Evolutionary conservation across 371 early-diverging fungal species (phyloP), one percentile per base, ranked within the genome.

Genomic region (Mortierella sp.): DNA sequence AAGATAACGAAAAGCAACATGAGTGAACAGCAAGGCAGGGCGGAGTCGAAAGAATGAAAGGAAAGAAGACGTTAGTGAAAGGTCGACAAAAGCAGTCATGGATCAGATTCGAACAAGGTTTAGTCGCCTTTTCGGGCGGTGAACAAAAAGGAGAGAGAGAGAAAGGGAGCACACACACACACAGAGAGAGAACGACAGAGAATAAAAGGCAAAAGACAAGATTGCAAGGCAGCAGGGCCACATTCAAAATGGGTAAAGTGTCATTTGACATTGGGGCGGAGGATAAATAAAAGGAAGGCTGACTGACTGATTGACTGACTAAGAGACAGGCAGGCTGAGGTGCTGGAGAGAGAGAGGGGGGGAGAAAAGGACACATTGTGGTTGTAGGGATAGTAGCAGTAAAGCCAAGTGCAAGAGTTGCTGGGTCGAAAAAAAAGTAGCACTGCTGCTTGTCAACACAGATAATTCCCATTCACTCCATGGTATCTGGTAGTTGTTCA

Each of bases 381-480:
- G 71, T 38, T 38, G 70, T 38, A 26, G 24, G 11, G 71, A 47
- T 45, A 38, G 16, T 16, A 13, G n/a, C 71, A 48, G 48, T 48
- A 48, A 48, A 48, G 48, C 3, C 48, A 24, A 45, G 75, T 16
- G 26, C 4, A 65, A 7, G 65, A 65, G 1, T 38, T 65, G 65
- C 38, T 63, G 65, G 65, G 38, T 9, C 65, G 21, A 65, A 65
- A 6, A 65, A 31, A 11, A 28, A 13, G 7, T 28, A 16, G 48
- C 14, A 14, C 48, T 54, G 24, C 21, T 54, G 2, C 14, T 8
- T 31, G 65, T 38, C 65, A 16, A 65, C 31, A 38, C 65, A 65
- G 19, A 65, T 9, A 24, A 74, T 77, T 77, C 71, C 71, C 47
- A 71, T 77, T 44, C 71, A 70, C 26, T 31, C 77, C 71, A 77